A percentile compares a stretch with the other conserved stretches of the same genome.
Evolutionary conservation across 163 green algal species (phyloP).

Genomic region (Scenedesmus sp.): DNA sequence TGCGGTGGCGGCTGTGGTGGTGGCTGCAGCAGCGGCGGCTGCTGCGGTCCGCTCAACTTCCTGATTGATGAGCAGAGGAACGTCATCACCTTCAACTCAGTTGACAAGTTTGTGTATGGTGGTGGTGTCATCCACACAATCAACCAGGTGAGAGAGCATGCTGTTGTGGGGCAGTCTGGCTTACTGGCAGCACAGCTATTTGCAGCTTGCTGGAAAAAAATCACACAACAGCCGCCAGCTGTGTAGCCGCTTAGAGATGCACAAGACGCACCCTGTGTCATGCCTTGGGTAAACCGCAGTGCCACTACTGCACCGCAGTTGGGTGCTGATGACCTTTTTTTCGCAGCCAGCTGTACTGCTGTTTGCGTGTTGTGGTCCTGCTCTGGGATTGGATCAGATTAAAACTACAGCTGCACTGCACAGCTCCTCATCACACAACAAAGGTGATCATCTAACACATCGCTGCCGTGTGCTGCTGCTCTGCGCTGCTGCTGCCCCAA

Average conservation of each 20-base stretch:
- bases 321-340: no score
- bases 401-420: no score
- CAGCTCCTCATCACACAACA: no score
- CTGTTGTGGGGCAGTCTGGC: neutral
- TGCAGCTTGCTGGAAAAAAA: neutral
- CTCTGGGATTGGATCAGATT: no score
- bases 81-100: neutral
- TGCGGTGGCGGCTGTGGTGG: neutral
- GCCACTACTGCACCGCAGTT: no score
- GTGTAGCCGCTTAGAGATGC: no score
- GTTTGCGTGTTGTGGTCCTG: no score
- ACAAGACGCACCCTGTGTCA: no score
- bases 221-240: no score
- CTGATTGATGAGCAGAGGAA: constrained; percentile 27
- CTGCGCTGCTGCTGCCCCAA: neutral
- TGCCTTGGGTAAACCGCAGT: no score
- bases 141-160: neutral
- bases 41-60: neutral
- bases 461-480: neutral
- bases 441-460: neutral
- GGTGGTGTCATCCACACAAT: constrained; percentile 36
- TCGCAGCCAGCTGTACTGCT: no score
- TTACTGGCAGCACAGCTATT: neutral
- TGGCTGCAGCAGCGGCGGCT: neutral
- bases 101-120: constrained; percentile 41